Percentiles rank a stretch among this genome's conserved stretches.
These are phyloP conservation scores for Coemansia sp. DNA, from an alignment of 192 early-diverging fungal species.

Conservation along the genomic window DNA sequence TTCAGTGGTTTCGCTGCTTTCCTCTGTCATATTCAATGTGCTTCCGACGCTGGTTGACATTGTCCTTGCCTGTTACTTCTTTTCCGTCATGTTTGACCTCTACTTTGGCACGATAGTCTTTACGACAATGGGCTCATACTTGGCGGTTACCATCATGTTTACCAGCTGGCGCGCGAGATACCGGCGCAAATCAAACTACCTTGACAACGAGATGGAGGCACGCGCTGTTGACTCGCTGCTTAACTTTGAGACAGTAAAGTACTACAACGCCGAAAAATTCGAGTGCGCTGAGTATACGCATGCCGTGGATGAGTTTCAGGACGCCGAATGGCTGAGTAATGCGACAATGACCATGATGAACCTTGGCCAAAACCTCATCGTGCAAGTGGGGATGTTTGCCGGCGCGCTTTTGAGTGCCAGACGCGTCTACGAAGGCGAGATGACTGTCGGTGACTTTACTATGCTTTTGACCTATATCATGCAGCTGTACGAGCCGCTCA, in stretches of 20 bases:
- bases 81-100: slow-evolving; percentile 65
- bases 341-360: slow-evolving; percentile 81
- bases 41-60: slow-evolving; percentile 89
- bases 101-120: slow-evolving; percentile 83
- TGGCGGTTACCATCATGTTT: slow-evolving; percentile 76
- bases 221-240: slow-evolving; percentile 90
- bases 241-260: slow-evolving; percentile 99
- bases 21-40: slow-evolving; percentile 87
- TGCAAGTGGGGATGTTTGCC: slow-evolving; percentile 77
- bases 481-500: slow-evolving; percentile 89
- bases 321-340: slow-evolving; percentile 79
- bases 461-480: slow-evolving; percentile 82
- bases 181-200: slow-evolving; percentile 76
- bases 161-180: slow-evolving; percentile 88
- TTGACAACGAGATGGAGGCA: slow-evolving; percentile 83
- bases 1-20: slow-evolving; percentile 72
- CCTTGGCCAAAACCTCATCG: slow-evolving; percentile 82
- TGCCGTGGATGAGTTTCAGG: slow-evolving; percentile 76
- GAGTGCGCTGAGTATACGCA: slow-evolving; percentile 79
- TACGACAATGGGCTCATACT: slow-evolving; percentile 84
- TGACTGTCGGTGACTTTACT: slow-evolving; percentile 85
- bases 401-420: slow-evolving; percentile 85
- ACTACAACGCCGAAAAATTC: slow-evolving; percentile 88
- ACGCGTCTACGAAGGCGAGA: slow-evolving; percentile 67
- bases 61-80: slow-evolving; percentile 74